Conservation (phyloP, 2,329 filamentous ascomycete species). For the Hypoxylon sp. region DNA sequence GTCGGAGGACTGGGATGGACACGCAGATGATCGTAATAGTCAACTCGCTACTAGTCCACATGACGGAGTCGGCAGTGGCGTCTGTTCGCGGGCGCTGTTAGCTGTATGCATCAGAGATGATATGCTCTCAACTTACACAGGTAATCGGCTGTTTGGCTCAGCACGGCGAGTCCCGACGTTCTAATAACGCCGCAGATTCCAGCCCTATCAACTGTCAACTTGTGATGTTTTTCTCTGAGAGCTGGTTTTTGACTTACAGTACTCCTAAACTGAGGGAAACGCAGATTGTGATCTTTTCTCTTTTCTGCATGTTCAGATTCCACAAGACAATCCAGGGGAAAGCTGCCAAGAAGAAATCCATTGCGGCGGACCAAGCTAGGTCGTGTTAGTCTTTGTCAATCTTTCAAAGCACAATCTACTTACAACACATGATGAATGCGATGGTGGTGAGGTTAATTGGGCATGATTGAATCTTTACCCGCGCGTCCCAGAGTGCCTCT, state of each 20-base stretch:
- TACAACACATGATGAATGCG: conserved; percentile 43
- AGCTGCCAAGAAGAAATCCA: conserved; percentile 44
- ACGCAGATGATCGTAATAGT: conserved; percentile 43
- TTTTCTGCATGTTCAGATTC: conserved; percentile 42
- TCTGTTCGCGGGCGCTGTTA: conserved; percentile 21
- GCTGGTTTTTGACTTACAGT: conserved; percentile 24
- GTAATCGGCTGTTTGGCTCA: conserved; percentile 34
- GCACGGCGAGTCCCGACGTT: conserved; percentile 29
- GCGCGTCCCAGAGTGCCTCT: conserved; percentile 36
- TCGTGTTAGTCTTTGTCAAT: background rate
- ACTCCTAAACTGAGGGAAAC: conserved; percentile 41
- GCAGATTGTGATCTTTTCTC: conserved; percentile 42
- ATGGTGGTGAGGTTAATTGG: conserved; percentile 33
- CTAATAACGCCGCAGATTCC: conserved; percentile 41
- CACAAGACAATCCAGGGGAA: conserved; percentile 41
- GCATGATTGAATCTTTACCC: conserved; percentile 25
- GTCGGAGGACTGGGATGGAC: conserved; percentile 41
- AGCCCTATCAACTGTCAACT: conserved; percentile 28
- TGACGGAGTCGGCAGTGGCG: conserved; percentile 40
- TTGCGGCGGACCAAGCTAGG: conserved; percentile 42
- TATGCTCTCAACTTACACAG: conserved; percentile 30
- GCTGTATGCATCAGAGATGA: background rate
- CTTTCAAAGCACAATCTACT: conserved; percentile 4
- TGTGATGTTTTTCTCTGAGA: background rate
- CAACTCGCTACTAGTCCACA: conserved; percentile 42